Percentiles rank a stretch among this genome's conserved stretches.
Conservation (phyloP, 768 basidiomycete genomes). For the Calvatia gigantea region DNA sequence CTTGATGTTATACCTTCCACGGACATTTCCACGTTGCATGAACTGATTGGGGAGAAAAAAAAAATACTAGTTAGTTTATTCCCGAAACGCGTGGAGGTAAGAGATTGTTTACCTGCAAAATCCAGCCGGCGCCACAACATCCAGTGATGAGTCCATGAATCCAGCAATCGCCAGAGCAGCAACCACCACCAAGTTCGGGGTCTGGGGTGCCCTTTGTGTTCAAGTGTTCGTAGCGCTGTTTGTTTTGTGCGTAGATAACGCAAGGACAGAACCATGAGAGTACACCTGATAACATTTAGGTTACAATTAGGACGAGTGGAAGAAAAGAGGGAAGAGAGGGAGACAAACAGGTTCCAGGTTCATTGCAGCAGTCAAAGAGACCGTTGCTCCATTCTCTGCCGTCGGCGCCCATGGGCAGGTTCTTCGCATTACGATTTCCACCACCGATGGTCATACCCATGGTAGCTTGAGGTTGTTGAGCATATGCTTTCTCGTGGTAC, state of each 20-base stretch:
- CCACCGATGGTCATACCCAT: slow-evolving; percentile 26
- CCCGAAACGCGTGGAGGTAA: neutral
- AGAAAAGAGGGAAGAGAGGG: neutral
- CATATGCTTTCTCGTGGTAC: neutral
- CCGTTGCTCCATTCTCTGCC: slow-evolving; percentile 37
- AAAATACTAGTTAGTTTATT: neutral
- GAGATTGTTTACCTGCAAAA: slow-evolving; percentile 33
- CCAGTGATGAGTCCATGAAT: slow-evolving; percentile 28
- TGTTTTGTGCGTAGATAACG: slow-evolving; percentile 36
- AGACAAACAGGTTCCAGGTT: slow-evolving; percentile 28
- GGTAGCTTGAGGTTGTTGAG: slow-evolving; percentile 6
- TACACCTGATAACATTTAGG: slow-evolving; percentile 24
- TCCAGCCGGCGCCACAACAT: slow-evolving; percentile 30
- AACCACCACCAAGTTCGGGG: slow-evolving; percentile 29
- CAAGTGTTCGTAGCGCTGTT: slow-evolving; percentile 37
- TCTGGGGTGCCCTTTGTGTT: slow-evolving; percentile 31
- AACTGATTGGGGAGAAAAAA: slow-evolving; percentile 19
- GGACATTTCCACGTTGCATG: slow-evolving; percentile 32
- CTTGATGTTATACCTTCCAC: slow-evolving; percentile 42
- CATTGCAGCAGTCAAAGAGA: slow-evolving; percentile 27
- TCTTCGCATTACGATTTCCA: slow-evolving; percentile 33
- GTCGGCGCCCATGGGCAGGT: slow-evolving; percentile 25
- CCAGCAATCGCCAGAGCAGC: slow-evolving; percentile 33
- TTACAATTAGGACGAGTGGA: neutral
- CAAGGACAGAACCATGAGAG: slow-evolving; percentile 39